Percentiles rank a stretch among this genome's conserved stretches.
Conservation (phyloP, 371 early-diverging fungal genomes). For the Apophysomyces elegans region DNA sequence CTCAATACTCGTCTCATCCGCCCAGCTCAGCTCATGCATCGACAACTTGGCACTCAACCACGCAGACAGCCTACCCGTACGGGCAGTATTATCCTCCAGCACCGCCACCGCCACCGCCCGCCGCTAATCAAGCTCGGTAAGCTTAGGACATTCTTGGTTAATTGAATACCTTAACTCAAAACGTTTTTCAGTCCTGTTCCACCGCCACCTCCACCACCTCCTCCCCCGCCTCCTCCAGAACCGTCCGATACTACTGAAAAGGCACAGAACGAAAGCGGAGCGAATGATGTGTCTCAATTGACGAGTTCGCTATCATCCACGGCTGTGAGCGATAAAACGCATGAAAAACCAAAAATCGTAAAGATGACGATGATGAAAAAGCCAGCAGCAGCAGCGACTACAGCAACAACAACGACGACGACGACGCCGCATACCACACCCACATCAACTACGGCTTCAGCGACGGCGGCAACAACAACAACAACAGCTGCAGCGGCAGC, state of each 20-base stretch:
- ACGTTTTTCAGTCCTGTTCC: background rate
- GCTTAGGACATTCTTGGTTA: background rate
- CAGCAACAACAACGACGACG: background rate
- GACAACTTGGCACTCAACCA: constrained; percentile 12
- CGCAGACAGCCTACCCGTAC: constrained; percentile 12
- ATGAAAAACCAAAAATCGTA: constrained; percentile 12
- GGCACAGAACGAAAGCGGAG: background rate
- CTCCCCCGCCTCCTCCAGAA: background rate
- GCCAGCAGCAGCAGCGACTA: constrained; percentile 5
- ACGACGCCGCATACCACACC: background rate
- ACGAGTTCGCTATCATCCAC: background rate
- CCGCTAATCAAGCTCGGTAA: background rate
- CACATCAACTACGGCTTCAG: constrained; percentile 2
- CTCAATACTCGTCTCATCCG: constrained; percentile 16
- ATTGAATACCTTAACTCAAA: background rate
- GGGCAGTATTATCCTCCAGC: constrained; percentile 22
- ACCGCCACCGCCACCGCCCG: constrained; percentile 1
- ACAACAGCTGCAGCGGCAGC: constrained; percentile 8
- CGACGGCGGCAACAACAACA: constrained; percentile 1
- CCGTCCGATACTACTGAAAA: background rate
- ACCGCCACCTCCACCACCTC: constrained; percentile 17
- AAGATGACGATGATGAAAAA: constrained; percentile 18
- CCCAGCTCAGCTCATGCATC: constrained; percentile 18
- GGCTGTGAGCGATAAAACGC: constrained; percentile 9
- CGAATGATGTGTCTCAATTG: constrained; percentile 11